Conservation (phyloP, 225 moss, liverwort and hornwort species). For the Polytrichum formosum region DNA sequence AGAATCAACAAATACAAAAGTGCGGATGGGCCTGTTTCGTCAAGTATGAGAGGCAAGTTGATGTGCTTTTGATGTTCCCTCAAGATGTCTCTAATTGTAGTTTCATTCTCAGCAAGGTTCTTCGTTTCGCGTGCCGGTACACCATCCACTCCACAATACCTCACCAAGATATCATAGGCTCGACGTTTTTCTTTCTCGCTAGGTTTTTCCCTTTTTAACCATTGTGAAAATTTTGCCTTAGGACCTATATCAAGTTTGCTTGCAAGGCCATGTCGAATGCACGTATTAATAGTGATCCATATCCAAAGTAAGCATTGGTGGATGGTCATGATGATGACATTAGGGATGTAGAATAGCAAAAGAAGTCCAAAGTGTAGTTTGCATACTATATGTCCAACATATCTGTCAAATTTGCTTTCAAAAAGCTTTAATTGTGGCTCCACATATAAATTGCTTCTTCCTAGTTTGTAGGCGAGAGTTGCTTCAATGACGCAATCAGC, state of each 20-base stretch:
- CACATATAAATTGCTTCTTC: not conserved
- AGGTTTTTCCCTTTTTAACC: not conserved
- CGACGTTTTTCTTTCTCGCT: not conserved
- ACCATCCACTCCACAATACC: not conserved
- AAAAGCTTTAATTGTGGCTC: not conserved
- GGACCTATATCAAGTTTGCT: not conserved
- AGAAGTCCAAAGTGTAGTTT: not conserved
- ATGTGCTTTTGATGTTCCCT: not conserved
- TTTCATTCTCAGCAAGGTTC: not conserved
- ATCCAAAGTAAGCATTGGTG: not conserved
- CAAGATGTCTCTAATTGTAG: not conserved
- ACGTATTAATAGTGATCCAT: not conserved
- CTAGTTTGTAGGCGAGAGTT: not conserved
- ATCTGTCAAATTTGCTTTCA: not conserved
- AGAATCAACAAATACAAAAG: not conserved
- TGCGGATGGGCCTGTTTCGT: not conserved
- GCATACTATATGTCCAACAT: not conserved
- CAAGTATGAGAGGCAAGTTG: not conserved
- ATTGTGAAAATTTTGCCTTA: not conserved
- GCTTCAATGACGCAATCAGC: not conserved
- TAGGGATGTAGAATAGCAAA: not conserved
- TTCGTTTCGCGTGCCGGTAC: not conserved
- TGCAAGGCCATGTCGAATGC: not conserved
- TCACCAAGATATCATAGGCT: not conserved
- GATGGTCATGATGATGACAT: not conserved